A percentile compares a stretch with the other conserved stretches of the same genome.
phyloP scores from a whole-genome alignment of 345 rosid genomes.

The Populus simonii region DNA sequence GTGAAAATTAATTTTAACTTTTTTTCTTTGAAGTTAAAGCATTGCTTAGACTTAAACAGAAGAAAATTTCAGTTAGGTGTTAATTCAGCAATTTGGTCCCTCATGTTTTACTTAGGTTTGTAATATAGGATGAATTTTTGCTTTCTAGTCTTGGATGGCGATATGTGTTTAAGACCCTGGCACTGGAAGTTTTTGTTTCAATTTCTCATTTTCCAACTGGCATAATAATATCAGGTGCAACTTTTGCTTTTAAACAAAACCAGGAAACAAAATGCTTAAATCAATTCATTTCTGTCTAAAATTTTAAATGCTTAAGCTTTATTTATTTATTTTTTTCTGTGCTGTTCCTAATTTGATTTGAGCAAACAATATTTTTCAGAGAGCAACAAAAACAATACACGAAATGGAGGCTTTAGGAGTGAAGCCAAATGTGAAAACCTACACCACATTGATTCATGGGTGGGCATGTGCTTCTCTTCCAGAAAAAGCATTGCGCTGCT shows the following conservation, averaged over 20 bases:
- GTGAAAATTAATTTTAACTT: neutral
- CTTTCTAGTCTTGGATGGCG: neutral
- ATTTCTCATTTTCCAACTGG: neutral
- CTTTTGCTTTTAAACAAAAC: neutral
- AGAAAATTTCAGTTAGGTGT: neutral
- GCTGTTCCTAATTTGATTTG: neutral
- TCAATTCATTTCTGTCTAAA: no score
- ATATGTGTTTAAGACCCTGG: neutral
- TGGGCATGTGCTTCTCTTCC: slow-evolving; percentile 96
- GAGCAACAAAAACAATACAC: slow-evolving; percentile 59
- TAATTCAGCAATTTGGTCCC: neutral
- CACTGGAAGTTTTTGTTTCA: neutral
- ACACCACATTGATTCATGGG: slow-evolving; percentile 84
- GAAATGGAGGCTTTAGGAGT: slow-evolving; percentile 71
- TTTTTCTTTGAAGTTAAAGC: no score
- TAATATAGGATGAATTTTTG: neutral
- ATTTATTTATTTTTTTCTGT: neutral
- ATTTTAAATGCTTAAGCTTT: neutral
- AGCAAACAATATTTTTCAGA: slow-evolving; percentile 38
- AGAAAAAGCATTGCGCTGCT: slow-evolving; percentile 81
- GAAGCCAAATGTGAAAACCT: slow-evolving; percentile 82
- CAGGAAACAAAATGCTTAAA: neutral
- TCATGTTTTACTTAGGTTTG: neutral
- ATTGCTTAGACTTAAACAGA: no score
- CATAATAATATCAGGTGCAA: neutral